phyloP scores from a whole-genome alignment of 2,329 filamentous ascomycete genomes.

The Fonsecaea nubica region DNA sequence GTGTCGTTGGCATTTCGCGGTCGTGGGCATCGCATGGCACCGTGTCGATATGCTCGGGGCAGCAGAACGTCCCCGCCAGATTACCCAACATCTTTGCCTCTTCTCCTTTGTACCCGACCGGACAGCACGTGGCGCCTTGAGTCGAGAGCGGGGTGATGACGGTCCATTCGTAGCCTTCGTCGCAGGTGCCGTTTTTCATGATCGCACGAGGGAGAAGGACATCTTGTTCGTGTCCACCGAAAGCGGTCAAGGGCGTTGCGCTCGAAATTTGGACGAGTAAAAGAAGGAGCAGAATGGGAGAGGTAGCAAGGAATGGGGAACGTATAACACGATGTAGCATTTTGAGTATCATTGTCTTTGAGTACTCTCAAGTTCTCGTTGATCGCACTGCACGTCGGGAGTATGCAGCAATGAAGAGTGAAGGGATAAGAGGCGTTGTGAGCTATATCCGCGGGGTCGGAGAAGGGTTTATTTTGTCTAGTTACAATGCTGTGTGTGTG shows the following conservation, averaged over 20 bases:
- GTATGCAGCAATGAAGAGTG: not conserved
- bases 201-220: not conserved
- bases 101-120: slow-evolving; percentile 13
- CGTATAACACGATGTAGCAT: not conserved
- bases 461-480: not conserved
- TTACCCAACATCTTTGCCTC: slow-evolving; percentile 2
- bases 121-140: slow-evolving; percentile 25
- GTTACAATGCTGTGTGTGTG: not conserved
- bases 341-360: not conserved
- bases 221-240: not conserved
- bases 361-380: not conserved
- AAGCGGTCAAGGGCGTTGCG: not conserved
- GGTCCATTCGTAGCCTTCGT: slow-evolving; percentile 10
- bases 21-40: slow-evolving; percentile 5
- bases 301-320: not conserved
- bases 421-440: not conserved
- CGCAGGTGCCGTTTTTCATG: slow-evolving; percentile 14
- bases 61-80: slow-evolving; percentile 23
- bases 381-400: not conserved
- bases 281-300: not conserved
- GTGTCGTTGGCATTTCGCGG: slow-evolving; percentile 14
- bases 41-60: slow-evolving; percentile 7
- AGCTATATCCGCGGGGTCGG: not conserved
- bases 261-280: not conserved
- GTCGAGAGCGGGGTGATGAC: slow-evolving; percentile 7